These are phyloP conservation scores for Ascomycota sp. DNA, from an alignment of 2,329 filamentous ascomycete species.

Conservation along the genomic window DNA sequence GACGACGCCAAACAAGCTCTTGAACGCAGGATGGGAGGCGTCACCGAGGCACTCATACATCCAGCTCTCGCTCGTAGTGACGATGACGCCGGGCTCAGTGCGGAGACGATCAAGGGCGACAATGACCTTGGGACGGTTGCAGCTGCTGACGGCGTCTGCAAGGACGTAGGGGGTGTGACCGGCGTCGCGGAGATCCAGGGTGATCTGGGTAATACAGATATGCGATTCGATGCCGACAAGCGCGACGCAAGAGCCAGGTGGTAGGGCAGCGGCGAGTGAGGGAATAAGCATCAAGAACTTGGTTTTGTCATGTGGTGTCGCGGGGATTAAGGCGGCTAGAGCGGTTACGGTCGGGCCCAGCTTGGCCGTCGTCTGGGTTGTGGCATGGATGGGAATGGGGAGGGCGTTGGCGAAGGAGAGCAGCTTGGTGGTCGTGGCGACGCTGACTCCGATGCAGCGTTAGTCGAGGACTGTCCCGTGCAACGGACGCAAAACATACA, in stretches of 20 bases:
- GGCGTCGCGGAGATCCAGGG: slow-evolving; percentile 53
- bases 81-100: slow-evolving; percentile 45
- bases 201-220: slow-evolving; percentile 87
- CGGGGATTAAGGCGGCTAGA: slow-evolving; percentile 35
- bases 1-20: slow-evolving; percentile 50
- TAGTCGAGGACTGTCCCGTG: too few relatives aligned
- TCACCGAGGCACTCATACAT: slow-evolving; percentile 82
- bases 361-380: slow-evolving; percentile 62
- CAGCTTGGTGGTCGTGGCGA: slow-evolving; percentile 48
- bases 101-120: slow-evolving; percentile 61
- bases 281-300: slow-evolving; percentile 76
- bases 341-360: slow-evolving; percentile 65
- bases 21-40: slow-evolving; percentile 53
- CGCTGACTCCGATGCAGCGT: slow-evolving; percentile 12
- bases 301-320: slow-evolving; percentile 59
- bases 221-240: slow-evolving; percentile 86
- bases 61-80: slow-evolving; percentile 78
- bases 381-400: slow-evolving; percentile 61
- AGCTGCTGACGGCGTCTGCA: slow-evolving; percentile 76
- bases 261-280: slow-evolving; percentile 26
- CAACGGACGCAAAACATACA: slow-evolving; percentile 31
- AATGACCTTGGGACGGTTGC: slow-evolving; percentile 61
- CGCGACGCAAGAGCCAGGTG: slow-evolving; percentile 35
- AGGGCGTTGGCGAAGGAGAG: slow-evolving; percentile 43
- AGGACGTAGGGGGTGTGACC: slow-evolving; percentile 74